Conservation (phyloP, 2,329 filamentous ascomycete genomes). For the Colletotrichum higginsianum region DNA sequence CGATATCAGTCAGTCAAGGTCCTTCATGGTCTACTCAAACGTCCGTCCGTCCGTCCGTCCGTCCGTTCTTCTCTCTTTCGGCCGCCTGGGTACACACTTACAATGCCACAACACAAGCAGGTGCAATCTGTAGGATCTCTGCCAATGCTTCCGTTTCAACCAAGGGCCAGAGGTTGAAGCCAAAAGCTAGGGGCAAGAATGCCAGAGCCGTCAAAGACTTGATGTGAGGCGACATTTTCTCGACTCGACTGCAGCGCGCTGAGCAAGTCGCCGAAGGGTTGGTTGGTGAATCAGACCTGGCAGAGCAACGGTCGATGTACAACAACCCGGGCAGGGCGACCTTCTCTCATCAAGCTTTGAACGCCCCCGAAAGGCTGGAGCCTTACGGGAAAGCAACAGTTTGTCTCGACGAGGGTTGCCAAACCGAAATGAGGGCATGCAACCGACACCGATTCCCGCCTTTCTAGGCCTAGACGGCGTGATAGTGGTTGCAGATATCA, state of each 20-base stretch:
- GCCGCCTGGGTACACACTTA: constrained; percentile 7
- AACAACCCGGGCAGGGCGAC: neutral
- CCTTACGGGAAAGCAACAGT: constrained; percentile 1
- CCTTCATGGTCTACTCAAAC: constrained; percentile 14
- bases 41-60: constrained; percentile 11
- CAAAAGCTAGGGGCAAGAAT: neutral
- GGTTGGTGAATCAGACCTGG: constrained; percentile 13
- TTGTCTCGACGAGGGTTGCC: neutral
- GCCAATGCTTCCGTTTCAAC: constrained; percentile 5
- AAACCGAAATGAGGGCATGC: constrained; percentile 3
- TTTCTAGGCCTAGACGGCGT: constrained; percentile 10
- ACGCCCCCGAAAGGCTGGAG: neutral
- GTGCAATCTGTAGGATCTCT: constrained; percentile 15
- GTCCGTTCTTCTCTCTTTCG: constrained; percentile 4
- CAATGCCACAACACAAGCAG: constrained; percentile 12
- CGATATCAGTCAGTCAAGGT: constrained; percentile 9
- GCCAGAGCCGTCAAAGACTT: constrained; percentile 19
- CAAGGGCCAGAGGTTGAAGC: constrained; percentile 18
- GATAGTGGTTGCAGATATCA: constrained; percentile 7
- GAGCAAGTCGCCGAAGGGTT: constrained; percentile 4
- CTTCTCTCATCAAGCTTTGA: constrained; percentile 8
- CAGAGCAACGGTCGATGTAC: constrained; percentile 11
- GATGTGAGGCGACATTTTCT: constrained; percentile 10
- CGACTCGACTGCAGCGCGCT: constrained; percentile 7
- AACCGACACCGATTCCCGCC: constrained; percentile 3